Base-by-base conservation (phyloP, 1,284 basidiomycete species). In the Sanghuangporus sanghuang region DNA sequence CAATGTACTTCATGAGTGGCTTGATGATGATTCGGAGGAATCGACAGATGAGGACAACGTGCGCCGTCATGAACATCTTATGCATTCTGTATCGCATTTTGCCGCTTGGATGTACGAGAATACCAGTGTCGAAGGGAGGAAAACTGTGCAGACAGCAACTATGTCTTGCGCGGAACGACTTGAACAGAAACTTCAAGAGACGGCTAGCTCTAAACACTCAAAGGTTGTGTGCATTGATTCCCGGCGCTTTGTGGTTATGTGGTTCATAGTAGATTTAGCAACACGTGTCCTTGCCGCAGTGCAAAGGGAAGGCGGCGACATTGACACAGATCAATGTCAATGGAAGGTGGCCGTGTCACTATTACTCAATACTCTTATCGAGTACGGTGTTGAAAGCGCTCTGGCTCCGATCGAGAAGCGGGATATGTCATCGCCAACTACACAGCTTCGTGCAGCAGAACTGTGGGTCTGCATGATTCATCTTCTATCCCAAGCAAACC, bases 381-480 rank as follows among this genome's bases (percentile, higher is more conserved):
- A 73, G 8, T 77, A 81, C 64, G 87, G 85, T 16, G 72, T 90
- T 55, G 78, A 81, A 36, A 71, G 78, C 0, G 77, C 82, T 0
- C 77, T 89, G 62, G 69, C 75, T 6, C 66, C 73, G 6, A 71
- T 85, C 55, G 70, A 74, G 57, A 67, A 74, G 40, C 69, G 76
- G 54, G 73, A 76, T 5, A 71, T 83, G 21, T 73, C 76, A 48
- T 78, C 81, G 67, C 71, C 59, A 67, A 73, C 55, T 68, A 67
- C 62, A 58, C 75, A 55, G 42, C 73, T 46, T 72, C 76, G 76
- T 27, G 76, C 81, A 0, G 81, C 86, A 0, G 87, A 92, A 67
- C 70, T 90, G 9, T 97, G 95, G 95, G 79, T 95, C 44, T 84
- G 83, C 49, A 69, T 93, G 16, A 79, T 93, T 40, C 87, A 94